Conservation (phyloP, 257 asterid species). For the Solanum chaucha region DNA sequence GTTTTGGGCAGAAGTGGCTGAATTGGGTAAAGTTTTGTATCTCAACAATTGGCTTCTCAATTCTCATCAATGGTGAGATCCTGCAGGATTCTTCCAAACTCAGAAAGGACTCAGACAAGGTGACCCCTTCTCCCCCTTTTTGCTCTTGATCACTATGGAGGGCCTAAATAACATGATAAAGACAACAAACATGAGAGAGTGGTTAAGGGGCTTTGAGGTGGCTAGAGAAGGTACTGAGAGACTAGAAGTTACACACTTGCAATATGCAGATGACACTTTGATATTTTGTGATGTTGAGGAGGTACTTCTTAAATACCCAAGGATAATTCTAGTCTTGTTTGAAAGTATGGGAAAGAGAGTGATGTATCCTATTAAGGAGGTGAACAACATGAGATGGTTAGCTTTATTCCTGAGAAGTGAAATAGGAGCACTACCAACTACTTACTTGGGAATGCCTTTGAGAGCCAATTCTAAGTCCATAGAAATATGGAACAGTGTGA, state of each 20-base stretch:
- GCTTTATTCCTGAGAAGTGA: background rate
- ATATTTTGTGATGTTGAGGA: background rate
- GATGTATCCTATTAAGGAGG: background rate
- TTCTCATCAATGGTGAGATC: no score
- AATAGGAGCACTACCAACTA: background rate
- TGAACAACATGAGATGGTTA: background rate
- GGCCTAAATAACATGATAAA: no score
- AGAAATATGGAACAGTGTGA: background rate
- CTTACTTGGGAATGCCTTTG: background rate
- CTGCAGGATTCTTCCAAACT: no score
- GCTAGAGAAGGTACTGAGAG: background rate
- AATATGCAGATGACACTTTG: background rate
- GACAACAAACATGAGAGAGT: no score
- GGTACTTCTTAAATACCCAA: background rate
- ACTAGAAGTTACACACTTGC: background rate
- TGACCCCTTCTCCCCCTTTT: no score
- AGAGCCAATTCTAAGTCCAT: background rate
- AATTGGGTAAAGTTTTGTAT: no score
- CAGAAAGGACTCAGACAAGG: no score
- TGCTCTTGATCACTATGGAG: no score
- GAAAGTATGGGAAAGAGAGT: background rate
- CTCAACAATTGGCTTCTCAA: no score
- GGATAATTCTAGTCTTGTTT: background rate
- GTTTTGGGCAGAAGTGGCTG: no score
- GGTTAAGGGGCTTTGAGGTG: no score